Percentiles rank a stretch among this genome's conserved stretches.
Evolutionary conservation across 2,329 filamentous ascomycete species (phyloP).

Genomic region (Monosporascus sp.): DNA sequence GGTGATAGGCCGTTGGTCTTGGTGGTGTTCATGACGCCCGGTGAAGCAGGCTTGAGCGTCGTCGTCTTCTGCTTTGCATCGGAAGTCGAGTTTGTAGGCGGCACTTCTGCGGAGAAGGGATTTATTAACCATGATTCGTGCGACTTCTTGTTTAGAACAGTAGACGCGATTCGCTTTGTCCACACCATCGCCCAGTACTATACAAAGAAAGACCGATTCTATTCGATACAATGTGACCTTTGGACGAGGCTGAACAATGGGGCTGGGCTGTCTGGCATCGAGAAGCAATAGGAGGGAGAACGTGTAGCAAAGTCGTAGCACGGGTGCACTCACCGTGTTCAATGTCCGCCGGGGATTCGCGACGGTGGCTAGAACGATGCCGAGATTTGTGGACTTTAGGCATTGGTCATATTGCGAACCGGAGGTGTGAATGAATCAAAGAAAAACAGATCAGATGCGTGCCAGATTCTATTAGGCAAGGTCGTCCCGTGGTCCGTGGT

Average conservation of each 20-base stretch:
- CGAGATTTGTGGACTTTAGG: slow-evolving; percentile 25
- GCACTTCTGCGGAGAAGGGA: slow-evolving; percentile 9
- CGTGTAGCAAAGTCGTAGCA: slow-evolving; percentile 8
- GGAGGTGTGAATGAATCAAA: background rate
- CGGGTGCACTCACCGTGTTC: slow-evolving; percentile 21
- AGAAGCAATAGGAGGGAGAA: slow-evolving; percentile 1
- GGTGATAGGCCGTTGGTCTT: slow-evolving; percentile 16
- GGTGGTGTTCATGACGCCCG: slow-evolving; percentile 16
- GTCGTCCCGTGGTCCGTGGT: too few species aligned
- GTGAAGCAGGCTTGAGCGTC: slow-evolving; percentile 15
- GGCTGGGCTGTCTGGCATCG: too few species aligned
- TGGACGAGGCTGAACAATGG: too few species aligned
- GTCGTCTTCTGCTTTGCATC: slow-evolving; percentile 16
- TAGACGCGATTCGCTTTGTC: background rate
- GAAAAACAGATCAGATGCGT: background rate
- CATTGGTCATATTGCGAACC: slow-evolving; percentile 18
- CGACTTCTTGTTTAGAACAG: slow-evolving; percentile 1
- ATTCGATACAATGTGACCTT: too few species aligned
- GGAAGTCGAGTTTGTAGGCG: slow-evolving; percentile 15
- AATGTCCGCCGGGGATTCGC: slow-evolving; percentile 11
- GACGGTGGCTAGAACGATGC: slow-evolving; percentile 8
- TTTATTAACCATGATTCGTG: slow-evolving; percentile 14
- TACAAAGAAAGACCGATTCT: background rate
- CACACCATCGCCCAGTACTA: background rate
- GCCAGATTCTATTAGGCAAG: background rate